Evolutionary conservation across 2,329 filamentous ascomycete genomes (phyloP), one percentile per base, ranked within the genome.

Genomic region (Aspergillus tubingensis): DNA sequence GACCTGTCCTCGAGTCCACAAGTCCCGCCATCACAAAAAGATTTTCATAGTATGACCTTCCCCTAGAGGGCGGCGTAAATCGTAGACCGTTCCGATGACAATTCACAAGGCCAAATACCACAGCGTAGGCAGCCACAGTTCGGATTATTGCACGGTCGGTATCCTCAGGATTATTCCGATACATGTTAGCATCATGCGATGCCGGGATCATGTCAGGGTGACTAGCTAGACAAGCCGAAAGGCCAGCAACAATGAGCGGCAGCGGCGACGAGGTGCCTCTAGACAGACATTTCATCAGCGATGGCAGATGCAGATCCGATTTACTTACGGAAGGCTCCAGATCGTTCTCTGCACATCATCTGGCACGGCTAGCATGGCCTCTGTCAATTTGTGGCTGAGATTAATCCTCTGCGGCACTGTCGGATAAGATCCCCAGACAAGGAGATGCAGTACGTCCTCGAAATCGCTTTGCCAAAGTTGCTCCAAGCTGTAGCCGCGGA

Each of bases 1-100:
- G 71, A 63, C 81, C 81, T 25, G 81, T 80, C n/a, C 71, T 67
- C 1, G 76, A 76, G 7, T 82, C 82, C 2, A 84, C 76, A 58
- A 84, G 71, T 61, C 85, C 82, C 54, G 85, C 80, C 69, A 86
- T 79, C 54, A 81, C 80, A 8, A 87, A 74, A 59, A 86, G 78
- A 68, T 86, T 86, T 58, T 82, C 83, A 0, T 82, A 80, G 73
- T 83, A 85, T 0, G 77, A 79, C n/a, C 81, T 73, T 2, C 81
- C 78, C 30, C 77, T 72, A 0, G 65, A 66, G 0, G 70, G 65
- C 3, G 61, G 49, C 3, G 55, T 57, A 48, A 68, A 73, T 2
- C 48, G 3, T 10, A 66, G 63, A 0, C 60, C 63, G 8, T 59
- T 52, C n/a, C 70, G 67, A 50, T 76, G 72, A 25, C 68, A 70